Percentiles rank a stretch among this genome's conserved stretches.
These are phyloP conservation scores for Sporisorium scitamineum DNA, from an alignment of 1,284 basidiomycete genomes.

Conservation along the genomic window DNA sequence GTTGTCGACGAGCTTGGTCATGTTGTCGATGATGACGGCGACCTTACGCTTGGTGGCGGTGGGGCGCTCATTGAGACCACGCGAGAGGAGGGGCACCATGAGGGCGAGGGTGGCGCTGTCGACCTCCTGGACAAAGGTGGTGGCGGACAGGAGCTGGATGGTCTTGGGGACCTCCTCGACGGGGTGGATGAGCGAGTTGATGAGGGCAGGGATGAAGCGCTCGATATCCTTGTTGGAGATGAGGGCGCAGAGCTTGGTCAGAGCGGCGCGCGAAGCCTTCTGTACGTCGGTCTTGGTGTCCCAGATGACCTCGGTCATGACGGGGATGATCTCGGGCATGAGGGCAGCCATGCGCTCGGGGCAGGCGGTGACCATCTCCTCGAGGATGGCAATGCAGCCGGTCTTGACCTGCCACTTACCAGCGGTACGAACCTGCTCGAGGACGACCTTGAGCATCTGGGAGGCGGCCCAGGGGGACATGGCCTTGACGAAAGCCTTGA, in stretches of 20 bases:
- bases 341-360: slow-evolving; percentile 87
- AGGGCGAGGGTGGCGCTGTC: slow-evolving; percentile 98
- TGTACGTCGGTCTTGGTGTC: slow-evolving; percentile 99
- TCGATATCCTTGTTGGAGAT: slow-evolving; percentile 99
- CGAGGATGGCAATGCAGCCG: slow-evolving; percentile 84
- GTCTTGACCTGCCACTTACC: slow-evolving; percentile 99
- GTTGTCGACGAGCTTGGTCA: slow-evolving; percentile 70
- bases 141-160: slow-evolving; percentile 94
- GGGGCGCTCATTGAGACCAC: slow-evolving; percentile 78
- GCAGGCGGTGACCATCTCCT: slow-evolving; percentile 88
- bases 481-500: slow-evolving; percentile 80
- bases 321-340: slow-evolving; percentile 95
- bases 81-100: slow-evolving; percentile 96
- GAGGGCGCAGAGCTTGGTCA: slow-evolving; percentile 77
- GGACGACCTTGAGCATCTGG: slow-evolving; percentile 87
- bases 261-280: slow-evolving; percentile 94
- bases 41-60: slow-evolving; percentile 70
- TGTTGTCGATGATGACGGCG: slow-evolving; percentile 70
- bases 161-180: slow-evolving; percentile 99
- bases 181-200: slow-evolving; percentile 97
- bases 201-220: slow-evolving; percentile 81
- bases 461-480: slow-evolving; percentile 92
- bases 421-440: slow-evolving; percentile 93
- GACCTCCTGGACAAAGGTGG: slow-evolving; percentile 99
- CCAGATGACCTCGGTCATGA: slow-evolving; percentile 97